A percentile compares a stretch with the other conserved stretches of the same genome.
phyloP scores from a whole-genome alignment of 129 eudicot genomes.

The Flaveria sonorensis region DNA sequence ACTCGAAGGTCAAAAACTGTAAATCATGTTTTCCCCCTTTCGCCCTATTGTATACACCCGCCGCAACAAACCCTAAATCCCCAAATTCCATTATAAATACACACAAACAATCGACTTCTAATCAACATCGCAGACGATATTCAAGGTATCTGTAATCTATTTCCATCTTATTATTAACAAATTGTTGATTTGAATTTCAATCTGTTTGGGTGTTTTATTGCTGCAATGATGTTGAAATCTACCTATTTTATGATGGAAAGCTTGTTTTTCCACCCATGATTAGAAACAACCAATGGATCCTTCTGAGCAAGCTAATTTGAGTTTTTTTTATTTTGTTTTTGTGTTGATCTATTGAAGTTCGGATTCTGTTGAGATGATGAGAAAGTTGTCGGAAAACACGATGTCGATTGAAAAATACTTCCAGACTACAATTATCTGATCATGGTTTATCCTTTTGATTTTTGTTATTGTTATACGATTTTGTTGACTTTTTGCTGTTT shows the following conservation, averaged over 20 bases:
- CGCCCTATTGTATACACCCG: conserved; percentile 4
- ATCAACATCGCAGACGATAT: not conserved
- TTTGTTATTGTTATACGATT: not conserved
- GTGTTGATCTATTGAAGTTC: not conserved
- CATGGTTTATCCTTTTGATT: not conserved
- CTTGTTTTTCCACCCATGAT: conserved; percentile 31
- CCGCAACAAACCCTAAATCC: conserved; percentile 36
- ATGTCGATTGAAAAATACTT: conserved; percentile 54
- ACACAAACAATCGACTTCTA: not conserved
- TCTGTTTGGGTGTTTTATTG: not conserved
- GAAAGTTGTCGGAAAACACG: conserved; percentile 38
- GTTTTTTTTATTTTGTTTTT: not conserved
- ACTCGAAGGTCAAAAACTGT: too few relatives aligned
- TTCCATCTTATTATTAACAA: not conserved
- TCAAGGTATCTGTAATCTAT: not conserved
- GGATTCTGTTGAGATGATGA: conserved; percentile 46
- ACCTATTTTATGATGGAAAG: conserved; percentile 66
- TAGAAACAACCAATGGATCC: conserved; percentile 68
- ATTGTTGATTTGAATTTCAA: too few relatives aligned
- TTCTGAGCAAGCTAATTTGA: conserved; percentile 53
- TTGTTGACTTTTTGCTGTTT: not conserved
- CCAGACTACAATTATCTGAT: conserved; percentile 82
- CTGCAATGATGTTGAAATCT: conserved; percentile 66
- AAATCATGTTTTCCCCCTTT: too few relatives aligned
- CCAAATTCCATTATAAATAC: conserved; percentile 30